Evolutionary conservation across 140 eudicot species (phyloP), one percentile per base, ranked within the genome.

Genomic region (Stevia rebaudiana): DNA sequence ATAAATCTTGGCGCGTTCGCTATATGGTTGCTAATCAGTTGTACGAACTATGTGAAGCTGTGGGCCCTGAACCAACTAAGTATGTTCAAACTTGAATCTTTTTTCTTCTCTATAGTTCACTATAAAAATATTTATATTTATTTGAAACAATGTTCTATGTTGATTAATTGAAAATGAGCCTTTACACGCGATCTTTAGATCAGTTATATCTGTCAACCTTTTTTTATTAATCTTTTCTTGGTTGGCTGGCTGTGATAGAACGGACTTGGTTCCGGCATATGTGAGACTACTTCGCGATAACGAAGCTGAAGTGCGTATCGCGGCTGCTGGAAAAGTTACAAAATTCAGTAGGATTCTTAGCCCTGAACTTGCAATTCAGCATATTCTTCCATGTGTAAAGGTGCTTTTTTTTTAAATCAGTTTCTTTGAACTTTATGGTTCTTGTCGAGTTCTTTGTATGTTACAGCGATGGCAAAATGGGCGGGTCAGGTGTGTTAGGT

Each of bases 251-350:
- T 9, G 53, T 65, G 28, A 73, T 64, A 92, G 99, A 84, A 76
- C 81, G 79, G 99, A 92, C 47, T 79, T 92, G 78, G 96, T 92
- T 74, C 99, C 99, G 65, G 95, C 99, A 28, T 92, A 92, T 83
- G 99, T 88, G 66, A 89, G 99, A 59, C 80, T 92, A 50, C 99
- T 92, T 74, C 86, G 99, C 10, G 99, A 92, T 76, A 92, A 92
- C 61, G 99, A 92, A 80, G 99, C 99, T 76, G 99, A 92, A 88
- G 99, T 92, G 57, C 95, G 99, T 18, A 92, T 92, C 67, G 99
- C 99, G 11, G 99, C 99, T 83, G 96, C 99, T 69, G 99, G 99
- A 53, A 88, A 92, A 69, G 99, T 92, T 47, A 92, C 95, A 58
- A 92, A 92, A 65, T 92, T 92, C 50, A 85, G 94, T 70, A 84